Base-by-base conservation (phyloP, 106 monocot species). In the Alisma plantagoaquatica region DNA sequence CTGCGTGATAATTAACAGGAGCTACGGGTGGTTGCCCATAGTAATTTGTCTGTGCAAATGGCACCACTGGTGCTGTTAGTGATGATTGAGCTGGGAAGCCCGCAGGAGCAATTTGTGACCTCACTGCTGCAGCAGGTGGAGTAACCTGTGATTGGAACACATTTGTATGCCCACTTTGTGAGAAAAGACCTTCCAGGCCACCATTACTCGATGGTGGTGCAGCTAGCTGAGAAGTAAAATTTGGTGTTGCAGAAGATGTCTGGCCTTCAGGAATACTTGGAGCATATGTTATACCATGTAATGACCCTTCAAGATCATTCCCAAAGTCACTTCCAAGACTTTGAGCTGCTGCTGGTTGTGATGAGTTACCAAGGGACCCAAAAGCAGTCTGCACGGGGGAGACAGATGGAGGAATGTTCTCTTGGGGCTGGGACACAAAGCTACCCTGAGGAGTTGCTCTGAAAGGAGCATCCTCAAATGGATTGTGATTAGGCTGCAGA, bases 381-480 rank as follows among this genome's bases (percentile, higher is more conserved):
- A n/a, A n/a, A n/a, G n/a, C n/a, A n/a, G n/a, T n/a, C n/a, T n/a
- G n/a, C n/a, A n/a, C n/a, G n/a, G n/a, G n/a, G n/a, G n/a, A n/a
- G n/a, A n/a, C n/a, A n/a, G n/a, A n/a, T n/a, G n/a, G n/a, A n/a
- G n/a, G n/a, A n/a, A n/a, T n/a, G n/a, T n/a, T n/a, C n/a, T n/a
- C n/a, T n/a, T n/a, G n/a, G n/a, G n/a, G 64, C 43, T 63, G 71
- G 47, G 51, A 16, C 2, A 67, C 52, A 44, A 63, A 63, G 57
- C 29, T 35, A 41, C 77, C 75, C 31, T 79, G 62, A 29, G 67
- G 61, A 46, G 55, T 64, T 42, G 82, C 89, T 41, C 61, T 85
- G 62, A 98, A 98, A 58, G 84, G 81, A 49, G 71, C 10, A 60
- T 78, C 89, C 31, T 82, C 96, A 70, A 89, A 98, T 48, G 85